A percentile compares a stretch with the other conserved stretches of the same genome.
Evolutionary conservation across 768 basidiomycete genomes (phyloP).

Genomic region (Collybiopsis luxurians): DNA sequence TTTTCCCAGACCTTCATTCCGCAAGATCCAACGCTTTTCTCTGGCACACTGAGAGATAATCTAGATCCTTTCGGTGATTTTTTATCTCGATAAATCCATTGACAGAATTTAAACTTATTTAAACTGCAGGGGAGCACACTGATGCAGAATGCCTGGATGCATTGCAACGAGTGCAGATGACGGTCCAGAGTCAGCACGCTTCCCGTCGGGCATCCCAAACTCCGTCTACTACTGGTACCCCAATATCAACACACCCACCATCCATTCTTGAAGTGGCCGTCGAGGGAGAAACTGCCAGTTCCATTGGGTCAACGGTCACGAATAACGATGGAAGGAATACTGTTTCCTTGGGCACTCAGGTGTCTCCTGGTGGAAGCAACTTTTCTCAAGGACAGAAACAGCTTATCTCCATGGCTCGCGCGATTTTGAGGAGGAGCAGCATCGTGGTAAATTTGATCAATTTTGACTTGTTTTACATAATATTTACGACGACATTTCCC

Average conservation of each 20-base stretch:
- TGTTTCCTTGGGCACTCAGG: conserved; percentile 71
- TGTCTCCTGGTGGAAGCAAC: conserved; percentile 85
- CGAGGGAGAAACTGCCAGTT: conserved; percentile 31
- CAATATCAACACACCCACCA: conserved; percentile 38
- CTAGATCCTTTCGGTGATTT: conserved; percentile 48
- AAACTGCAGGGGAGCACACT: conserved; percentile 59
- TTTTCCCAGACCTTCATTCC: conserved; percentile 72
- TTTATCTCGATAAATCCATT: background rate
- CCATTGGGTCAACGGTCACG: conserved; percentile 42
- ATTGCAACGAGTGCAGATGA: conserved; percentile 77
- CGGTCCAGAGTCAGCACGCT: conserved; percentile 44
- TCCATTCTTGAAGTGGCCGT: conserved; percentile 32
- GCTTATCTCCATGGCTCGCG: conserved; percentile 82
- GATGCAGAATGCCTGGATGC: conserved; percentile 82
- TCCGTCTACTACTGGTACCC: conserved; percentile 45
- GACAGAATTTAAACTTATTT: background rate
- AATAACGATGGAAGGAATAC: conserved; percentile 54
- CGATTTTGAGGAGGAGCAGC: conserved; percentile 65
- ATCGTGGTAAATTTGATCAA: too few relatives aligned
- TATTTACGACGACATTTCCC: too few relatives aligned
- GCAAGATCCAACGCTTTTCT: conserved; percentile 59
- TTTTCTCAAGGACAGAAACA: conserved; percentile 94
- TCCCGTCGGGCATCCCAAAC: conserved; percentile 52
- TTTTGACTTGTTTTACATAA: too few relatives aligned
- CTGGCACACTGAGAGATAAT: conserved; percentile 58